phyloP scores from a whole-genome alignment of 306 rosid genomes.

The Vigna angularis region DNA sequence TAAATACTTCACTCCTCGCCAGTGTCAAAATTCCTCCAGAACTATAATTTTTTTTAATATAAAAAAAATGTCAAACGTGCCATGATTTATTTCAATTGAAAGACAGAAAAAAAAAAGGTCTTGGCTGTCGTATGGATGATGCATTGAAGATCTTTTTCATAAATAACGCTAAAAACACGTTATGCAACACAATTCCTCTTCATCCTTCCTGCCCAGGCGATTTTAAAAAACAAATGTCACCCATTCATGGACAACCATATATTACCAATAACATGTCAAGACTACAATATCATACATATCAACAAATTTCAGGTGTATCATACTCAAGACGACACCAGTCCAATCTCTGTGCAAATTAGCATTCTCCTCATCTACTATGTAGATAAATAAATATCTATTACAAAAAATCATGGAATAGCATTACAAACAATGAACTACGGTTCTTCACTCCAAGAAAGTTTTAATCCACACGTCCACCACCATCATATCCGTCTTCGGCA shows the following conservation, averaged over 20 bases:
- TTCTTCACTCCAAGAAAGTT: neutral
- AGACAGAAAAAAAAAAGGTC: neutral
- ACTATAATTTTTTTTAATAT: neutral
- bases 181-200: neutral
- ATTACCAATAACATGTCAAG: conserved; percentile 36
- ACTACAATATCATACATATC: conserved; percentile 43
- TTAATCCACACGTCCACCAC: conserved; percentile 33
- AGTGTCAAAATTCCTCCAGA: neutral
- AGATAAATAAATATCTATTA: conserved; percentile 18
- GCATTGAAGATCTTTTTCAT: neutral
- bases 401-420: conserved; percentile 34
- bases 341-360: conserved; percentile 29
- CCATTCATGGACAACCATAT: conserved; percentile 21
- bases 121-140: conserved; percentile 1
- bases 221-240: conserved; percentile 19
- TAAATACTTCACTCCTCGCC: neutral
- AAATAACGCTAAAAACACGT: neutral
- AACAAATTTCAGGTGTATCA: conserved; percentile 45
- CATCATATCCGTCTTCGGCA: conserved; percentile 41
- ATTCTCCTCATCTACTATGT: conserved; percentile 29
- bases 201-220: neutral
- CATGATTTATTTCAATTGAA: conserved; percentile 1
- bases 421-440: conserved; percentile 46
- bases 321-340: conserved; percentile 27
- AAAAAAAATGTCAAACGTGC: neutral